phyloP scores from a whole-genome alignment of 768 basidiomycete species.

The Russula compacta region DNA sequence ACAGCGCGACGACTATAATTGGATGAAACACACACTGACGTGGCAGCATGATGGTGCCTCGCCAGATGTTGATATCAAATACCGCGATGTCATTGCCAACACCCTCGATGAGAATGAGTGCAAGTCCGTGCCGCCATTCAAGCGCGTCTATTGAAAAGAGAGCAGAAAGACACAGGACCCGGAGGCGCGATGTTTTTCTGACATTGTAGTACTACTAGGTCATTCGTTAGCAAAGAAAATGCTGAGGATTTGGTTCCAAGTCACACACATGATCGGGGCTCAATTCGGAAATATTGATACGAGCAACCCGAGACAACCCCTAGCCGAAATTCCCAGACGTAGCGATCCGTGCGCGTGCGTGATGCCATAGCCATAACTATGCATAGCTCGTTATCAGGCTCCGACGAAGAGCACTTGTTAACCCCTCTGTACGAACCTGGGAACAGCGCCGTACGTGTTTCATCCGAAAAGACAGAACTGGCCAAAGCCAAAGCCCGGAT shows the following conservation, averaged over 20 bases:
- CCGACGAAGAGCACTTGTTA: no score
- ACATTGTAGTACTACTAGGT: background rate
- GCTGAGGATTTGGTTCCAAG: background rate
- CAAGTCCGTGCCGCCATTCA: constrained; percentile 96
- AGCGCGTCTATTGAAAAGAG: constrained; percentile 71
- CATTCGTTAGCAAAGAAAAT: background rate
- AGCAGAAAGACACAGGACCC: background rate
- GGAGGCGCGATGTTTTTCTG: background rate
- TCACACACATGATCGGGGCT: background rate
- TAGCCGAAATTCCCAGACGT: background rate
- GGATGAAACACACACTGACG: constrained; percentile 97
- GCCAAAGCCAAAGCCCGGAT: no score
- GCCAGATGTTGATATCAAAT: constrained; percentile 83
- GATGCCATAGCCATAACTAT: no score
- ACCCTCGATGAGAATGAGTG: constrained; percentile 96
- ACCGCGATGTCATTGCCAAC: constrained; percentile 73
- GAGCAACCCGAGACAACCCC: background rate
- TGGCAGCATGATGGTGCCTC: constrained; percentile 71
- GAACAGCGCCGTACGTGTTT: no score
- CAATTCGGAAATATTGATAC: background rate
- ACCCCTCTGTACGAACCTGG: no score
- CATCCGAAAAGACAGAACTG: no score
- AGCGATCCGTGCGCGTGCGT: no score
- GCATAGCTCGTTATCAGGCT: no score
- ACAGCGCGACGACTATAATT: constrained; percentile 83